phyloP scores from a whole-genome alignment of 148 eudicot genomes.

The Drosera capensis region DNA sequence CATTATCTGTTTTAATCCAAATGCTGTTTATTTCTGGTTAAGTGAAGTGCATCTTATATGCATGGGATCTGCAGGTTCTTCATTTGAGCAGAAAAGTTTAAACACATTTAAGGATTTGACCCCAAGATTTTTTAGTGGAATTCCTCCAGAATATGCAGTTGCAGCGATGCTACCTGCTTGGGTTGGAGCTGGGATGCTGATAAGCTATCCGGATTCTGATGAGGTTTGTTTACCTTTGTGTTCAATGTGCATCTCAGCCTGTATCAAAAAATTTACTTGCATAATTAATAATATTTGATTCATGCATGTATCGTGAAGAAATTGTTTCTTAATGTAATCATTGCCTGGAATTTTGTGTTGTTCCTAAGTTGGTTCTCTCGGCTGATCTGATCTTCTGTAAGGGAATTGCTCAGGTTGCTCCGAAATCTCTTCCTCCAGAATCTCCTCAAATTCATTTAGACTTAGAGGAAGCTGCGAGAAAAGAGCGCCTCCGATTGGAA shows the following conservation, averaged over 20 bases:
- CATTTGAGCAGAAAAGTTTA: slow-evolving; percentile 10
- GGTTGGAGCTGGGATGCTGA: slow-evolving; percentile 45
- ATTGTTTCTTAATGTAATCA: neutral
- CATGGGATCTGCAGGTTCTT: slow-evolving; percentile 25
- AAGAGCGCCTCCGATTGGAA: slow-evolving; percentile 55
- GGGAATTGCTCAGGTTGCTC: slow-evolving; percentile 24
- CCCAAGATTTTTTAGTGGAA: slow-evolving; percentile 8
- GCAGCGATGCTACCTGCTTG: slow-evolving; percentile 49
- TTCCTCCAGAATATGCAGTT: slow-evolving; percentile 12
- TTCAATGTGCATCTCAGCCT: neutral
- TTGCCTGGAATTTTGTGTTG: neutral
- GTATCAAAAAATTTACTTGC: neutral
- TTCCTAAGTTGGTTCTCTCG: neutral
- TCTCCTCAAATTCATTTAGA: slow-evolving; percentile 35
- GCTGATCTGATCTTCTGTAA: slow-evolving; percentile 3
- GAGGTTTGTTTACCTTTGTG: slow-evolving; percentile 33
- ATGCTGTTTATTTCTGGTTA: no score
- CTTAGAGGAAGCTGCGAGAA: slow-evolving; percentile 72
- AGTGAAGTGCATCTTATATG: no score
- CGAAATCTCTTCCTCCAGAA: slow-evolving; percentile 32
- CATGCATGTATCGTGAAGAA: neutral
- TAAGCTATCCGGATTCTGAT: slow-evolving; percentile 61
- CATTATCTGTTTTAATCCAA: no score
- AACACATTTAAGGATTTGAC: slow-evolving; percentile 16
- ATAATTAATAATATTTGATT: neutral